Evolutionary conservation across 495 filamentous ascomycete species (phyloP), one percentile per base, ranked within the genome.

Genomic region (Penicillium roqueforti): DNA sequence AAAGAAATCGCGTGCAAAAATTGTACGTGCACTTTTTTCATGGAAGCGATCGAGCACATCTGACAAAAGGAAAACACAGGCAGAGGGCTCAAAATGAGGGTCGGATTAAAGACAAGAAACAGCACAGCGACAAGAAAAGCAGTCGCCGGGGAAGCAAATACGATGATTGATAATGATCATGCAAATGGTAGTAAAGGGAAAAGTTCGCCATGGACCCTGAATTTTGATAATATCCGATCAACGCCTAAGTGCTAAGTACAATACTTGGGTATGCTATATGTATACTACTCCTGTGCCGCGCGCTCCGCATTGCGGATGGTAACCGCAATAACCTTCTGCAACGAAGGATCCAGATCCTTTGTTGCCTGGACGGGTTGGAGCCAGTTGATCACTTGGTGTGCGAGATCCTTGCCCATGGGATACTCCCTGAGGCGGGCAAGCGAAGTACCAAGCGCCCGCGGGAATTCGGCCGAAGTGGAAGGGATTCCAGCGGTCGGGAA

Each of bases 61-160:
- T 47, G 50, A 59, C 36, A 1, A 18, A 25, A 10, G 16, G 37
- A 55, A 53, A 20, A 44, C 51, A 51, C 53, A 96, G 91, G 54
- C 79, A 89, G 70, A 85, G 84, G 47, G 76, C 80, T 18, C 87
- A 86, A 50, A 89, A 87, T 51, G 83, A 90, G 54, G 66, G 71
- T n/a, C 75, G 91, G 47, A 56, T 96, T 32, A 83, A 76, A 63
- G 68, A 63, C 14, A 97, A 97, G 72, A 96, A 95, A 71, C 58
- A 76, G 25, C 87, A 87, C 46, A 84, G 86, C 59, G 81, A 75
- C 44, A 97, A 97, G 74, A 97, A 97, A 70, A 78, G 77, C 22
- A 79, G 74, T 53, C 80, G 91, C 20, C 80, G 78, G 68, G 75
- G 80, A 54, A 71, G 54, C 58, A 70, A 69, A 60, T 68, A 65